phyloP scores from a whole-genome alignment of 2,329 filamentous ascomycete species.

The Nigrospora sphaerica region DNA sequence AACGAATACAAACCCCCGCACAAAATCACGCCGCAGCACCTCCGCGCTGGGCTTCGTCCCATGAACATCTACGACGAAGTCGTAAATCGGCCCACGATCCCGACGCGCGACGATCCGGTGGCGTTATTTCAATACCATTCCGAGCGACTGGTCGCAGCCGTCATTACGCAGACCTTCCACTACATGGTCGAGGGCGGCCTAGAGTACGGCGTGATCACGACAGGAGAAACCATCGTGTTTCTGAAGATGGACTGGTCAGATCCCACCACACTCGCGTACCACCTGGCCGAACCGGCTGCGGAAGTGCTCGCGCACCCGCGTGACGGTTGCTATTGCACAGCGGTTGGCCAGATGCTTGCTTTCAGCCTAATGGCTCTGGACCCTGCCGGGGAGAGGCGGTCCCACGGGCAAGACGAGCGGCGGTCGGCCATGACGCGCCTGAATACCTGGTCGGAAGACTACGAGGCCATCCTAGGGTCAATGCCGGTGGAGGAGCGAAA shows the following conservation, averaged over 20 bases:
- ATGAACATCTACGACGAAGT: slow-evolving; percentile 34
- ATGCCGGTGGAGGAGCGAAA: slow-evolving; percentile 10
- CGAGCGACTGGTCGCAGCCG: slow-evolving; percentile 29
- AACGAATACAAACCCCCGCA: slow-evolving; percentile 40
- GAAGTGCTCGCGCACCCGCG: slow-evolving; percentile 15
- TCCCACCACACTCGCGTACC: slow-evolving; percentile 20
- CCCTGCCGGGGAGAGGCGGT: background rate
- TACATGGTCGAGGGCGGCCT: slow-evolving; percentile 41
- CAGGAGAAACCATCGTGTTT: slow-evolving; percentile 35
- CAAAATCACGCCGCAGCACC: slow-evolving; percentile 33
- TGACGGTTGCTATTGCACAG: slow-evolving; percentile 12
- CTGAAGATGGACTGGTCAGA: slow-evolving; percentile 25
- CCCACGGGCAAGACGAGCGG: slow-evolving; percentile 12
- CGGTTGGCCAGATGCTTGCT: slow-evolving; percentile 21
- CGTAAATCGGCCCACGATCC: slow-evolving; percentile 16
- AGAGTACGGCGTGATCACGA: slow-evolving; percentile 34
- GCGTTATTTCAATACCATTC: slow-evolving; percentile 27
- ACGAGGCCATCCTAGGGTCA: slow-evolving; percentile 13
- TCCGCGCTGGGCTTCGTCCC: slow-evolving; percentile 30
- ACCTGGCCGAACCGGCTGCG: slow-evolving; percentile 19
- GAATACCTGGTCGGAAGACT: slow-evolving; percentile 15
- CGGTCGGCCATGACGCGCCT: slow-evolving; percentile 3
- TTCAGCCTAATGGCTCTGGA: slow-evolving; percentile 20
- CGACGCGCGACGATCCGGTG: slow-evolving; percentile 16
- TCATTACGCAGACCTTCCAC: slow-evolving; percentile 39